Base-by-base conservation (phyloP, 768 basidiomycete genomes). In the Pholiota microspora region DNA sequence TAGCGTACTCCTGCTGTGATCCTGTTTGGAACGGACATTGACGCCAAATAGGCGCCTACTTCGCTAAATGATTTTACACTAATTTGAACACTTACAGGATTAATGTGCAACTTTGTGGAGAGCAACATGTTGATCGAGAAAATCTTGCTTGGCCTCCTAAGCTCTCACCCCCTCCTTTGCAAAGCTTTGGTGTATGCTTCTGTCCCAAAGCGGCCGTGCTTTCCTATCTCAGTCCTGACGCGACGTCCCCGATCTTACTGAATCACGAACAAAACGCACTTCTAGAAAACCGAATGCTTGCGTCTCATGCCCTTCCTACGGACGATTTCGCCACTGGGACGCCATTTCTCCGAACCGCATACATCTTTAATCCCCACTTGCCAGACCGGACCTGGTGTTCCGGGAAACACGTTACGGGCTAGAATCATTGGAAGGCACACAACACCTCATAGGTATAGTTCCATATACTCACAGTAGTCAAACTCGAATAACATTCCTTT, bases 391-490 rank as follows among this genome's bases (percentile, higher is more conserved):
- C 52, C 45, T 53, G 27, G 45, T 8, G 34, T 32, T 24, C 51
- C 53, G 52, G 44, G 25, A 42, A 42, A 27, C 61, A 62, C 61
- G 56, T 62, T 62, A 45, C 45, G 52, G 44, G 21, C 61, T 59
- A 62, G 58, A 62, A 61, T 50, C 56, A 35, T 32, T 38, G 34
- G 48, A 34, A 49, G 48, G 35, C 35, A 21, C 28, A 23, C 38
- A 31, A 9, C 4, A 21, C 35, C n/a, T 36, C 35, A 24, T 42
- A 42, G 7, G 21, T 42, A 42, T 42, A 42, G 40, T 42, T 6
- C 40, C 10, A 42, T 42, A 23, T 42, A 24, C 8, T 23, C 40
- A 24, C 23, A 6, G 40, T 10, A 16, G 40, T 42, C 40, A 4
- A 21, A 6, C 16, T 42, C 18, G 23, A 42, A 23, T 42, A 21